Conservation (phyloP, 768 basidiomycete genomes). For the Podaxis rugospora region DNA sequence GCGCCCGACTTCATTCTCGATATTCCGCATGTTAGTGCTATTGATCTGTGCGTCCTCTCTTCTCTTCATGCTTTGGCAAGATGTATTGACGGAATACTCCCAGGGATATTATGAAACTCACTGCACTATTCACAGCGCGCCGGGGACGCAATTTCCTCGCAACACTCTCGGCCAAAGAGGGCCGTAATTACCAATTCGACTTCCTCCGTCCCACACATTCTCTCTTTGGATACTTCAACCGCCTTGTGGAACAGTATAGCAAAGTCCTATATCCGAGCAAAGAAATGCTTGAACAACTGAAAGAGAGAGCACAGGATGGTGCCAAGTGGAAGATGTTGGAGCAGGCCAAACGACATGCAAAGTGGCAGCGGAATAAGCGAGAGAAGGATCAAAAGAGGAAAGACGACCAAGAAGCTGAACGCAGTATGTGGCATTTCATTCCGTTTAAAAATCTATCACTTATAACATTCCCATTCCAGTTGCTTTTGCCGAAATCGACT, state of each 20-base stretch:
- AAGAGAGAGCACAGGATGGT: constrained; percentile 57
- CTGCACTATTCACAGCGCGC: constrained; percentile 92
- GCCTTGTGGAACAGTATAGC: constrained; percentile 93
- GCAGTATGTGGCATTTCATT: constrained; percentile 47
- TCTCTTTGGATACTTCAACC: constrained; percentile 94
- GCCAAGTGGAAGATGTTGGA: constrained; percentile 79
- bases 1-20: constrained; percentile 79
- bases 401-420: constrained; percentile 91
- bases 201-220: constrained; percentile 95
- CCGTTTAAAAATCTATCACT: constrained; percentile 3
- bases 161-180: constrained; percentile 81
- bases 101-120: constrained; percentile 94
- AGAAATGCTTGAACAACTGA: constrained; percentile 67
- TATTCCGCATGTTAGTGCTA: constrained; percentile 79
- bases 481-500: constrained; percentile 97
- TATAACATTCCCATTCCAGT: constrained; percentile 33
- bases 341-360: constrained; percentile 70
- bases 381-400: constrained; percentile 83
- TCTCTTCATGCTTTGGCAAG: background rate
- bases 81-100: background rate
- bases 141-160: constrained; percentile 85
- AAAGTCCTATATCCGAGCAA: constrained; percentile 83
- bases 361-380: constrained; percentile 82
- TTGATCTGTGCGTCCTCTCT: constrained; percentile 75
- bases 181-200: constrained; percentile 96